Conservation (phyloP, 2,329 filamentous ascomycete genomes). For the Ascochyta lentis region DNA sequence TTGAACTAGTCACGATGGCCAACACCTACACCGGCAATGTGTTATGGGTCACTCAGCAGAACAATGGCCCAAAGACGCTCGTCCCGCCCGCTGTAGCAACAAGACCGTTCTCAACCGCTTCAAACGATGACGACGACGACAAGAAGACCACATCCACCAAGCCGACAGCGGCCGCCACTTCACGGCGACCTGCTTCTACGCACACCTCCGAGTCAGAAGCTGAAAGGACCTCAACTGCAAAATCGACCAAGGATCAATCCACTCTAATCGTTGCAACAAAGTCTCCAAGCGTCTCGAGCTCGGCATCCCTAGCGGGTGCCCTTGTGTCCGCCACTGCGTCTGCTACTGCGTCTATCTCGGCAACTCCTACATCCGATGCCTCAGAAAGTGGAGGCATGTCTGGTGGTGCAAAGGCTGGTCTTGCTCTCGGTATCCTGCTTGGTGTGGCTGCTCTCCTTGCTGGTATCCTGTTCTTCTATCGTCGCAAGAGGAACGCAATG, state of each 20-base stretch:
- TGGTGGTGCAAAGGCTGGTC: slow-evolving; percentile 72
- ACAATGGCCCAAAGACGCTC: slow-evolving; percentile 22
- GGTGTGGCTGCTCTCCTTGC: slow-evolving; percentile 70
- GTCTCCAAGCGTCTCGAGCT: slow-evolving; percentile 25
- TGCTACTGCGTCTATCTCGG: slow-evolving; percentile 34
- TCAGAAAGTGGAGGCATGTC: slow-evolving; percentile 50
- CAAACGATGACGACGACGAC: slow-evolving; percentile 24
- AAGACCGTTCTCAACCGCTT: slow-evolving; percentile 22
- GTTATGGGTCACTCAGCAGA: slow-evolving; percentile 32
- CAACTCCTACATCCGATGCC: slow-evolving; percentile 32
- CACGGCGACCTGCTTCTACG: slow-evolving; percentile 29
- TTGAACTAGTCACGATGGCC: slow-evolving; percentile 60
- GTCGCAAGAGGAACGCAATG: slow-evolving; percentile 71
- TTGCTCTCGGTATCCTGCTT: slow-evolving; percentile 81
- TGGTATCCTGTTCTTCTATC: slow-evolving; percentile 75
- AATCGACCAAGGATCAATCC: slow-evolving; percentile 26
- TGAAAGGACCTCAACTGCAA: slow-evolving; percentile 23
- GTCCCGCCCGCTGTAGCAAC: slow-evolving; percentile 29
- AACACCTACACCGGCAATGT: slow-evolving; percentile 60
- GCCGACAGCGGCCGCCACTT: slow-evolving; percentile 21
- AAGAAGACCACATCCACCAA: slow-evolving; percentile 9
- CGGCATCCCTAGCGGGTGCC: slow-evolving; percentile 22
- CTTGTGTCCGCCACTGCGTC: slow-evolving; percentile 31
- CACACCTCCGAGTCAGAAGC: slow-evolving; percentile 21
- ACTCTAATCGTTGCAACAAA: slow-evolving; percentile 40